Base-by-base conservation (phyloP, 2,329 filamentous ascomycete species). In the Trichoderma atroviride region DNA sequence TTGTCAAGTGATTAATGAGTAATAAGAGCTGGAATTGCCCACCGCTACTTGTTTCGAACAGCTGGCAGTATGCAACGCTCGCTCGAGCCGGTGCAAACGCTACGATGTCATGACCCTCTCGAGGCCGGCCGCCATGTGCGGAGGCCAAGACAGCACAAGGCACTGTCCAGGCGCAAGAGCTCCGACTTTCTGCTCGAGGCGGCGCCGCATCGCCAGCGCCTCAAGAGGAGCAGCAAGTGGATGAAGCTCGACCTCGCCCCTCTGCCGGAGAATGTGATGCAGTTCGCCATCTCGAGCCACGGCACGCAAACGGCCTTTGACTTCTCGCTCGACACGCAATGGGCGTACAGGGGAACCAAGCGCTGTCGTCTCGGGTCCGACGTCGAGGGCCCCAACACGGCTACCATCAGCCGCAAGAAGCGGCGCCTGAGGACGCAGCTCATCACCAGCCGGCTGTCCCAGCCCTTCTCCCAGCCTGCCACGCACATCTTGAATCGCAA, bases 371-470 rank as follows among this genome's bases (percentile, higher is more conserved):
- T 83, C 5, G 72, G 80, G 2, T 83, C 86, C 43, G 89, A 91
- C 72, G 85, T 91, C 55, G 88, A 91, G 70, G 87, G 84, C 66
- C 85, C 82, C 62, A 81, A 83, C 73, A 87, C 85, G 0, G 81
- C 81, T 33, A 74, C 72, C n/a, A 72, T 88, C 69, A 76, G 82
- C 76, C 83, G 80, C 76, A 93, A 93, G 82, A 93, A 92, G 78
- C 87, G 91, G 29, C 84, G 91, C 4, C 80, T 92, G 4, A 84
- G 89, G 0, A 81, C 87, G 2, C 79, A 85, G 24, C 83, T 92
- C 55, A 87, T 92, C 75, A 93, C 91, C 1, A 92, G 89, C 24
- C 85, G 89, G 9, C 86, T 93, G 0, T 92, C 90, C 11, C 86
- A 84, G 59, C 90, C 91, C 1, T 93, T 88, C 78, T 92, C 90